Evolutionary conservation across 2,329 filamentous ascomycete genomes (phyloP).

Genomic region (Didymella pinodella): DNA sequence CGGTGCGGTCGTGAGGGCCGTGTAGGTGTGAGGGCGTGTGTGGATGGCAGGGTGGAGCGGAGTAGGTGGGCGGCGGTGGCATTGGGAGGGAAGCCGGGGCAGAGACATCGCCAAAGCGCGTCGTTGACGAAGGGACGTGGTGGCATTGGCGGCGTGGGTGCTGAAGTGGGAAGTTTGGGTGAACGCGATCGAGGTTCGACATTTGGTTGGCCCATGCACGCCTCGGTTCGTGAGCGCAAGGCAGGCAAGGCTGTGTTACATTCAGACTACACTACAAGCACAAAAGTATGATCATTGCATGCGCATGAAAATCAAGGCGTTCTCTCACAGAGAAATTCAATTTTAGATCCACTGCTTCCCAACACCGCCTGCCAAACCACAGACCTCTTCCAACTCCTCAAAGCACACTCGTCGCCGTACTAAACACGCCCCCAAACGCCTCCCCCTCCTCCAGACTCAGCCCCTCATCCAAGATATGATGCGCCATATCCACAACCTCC

Average conservation of each 20-base stretch:
- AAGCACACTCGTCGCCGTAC: constrained; percentile 5
- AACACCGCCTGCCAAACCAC: neutral
- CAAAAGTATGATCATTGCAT: too few relatives aligned
- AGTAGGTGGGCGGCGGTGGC: neutral
- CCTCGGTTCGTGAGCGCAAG: neutral
- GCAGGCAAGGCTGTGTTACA: neutral
- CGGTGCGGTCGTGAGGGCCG: neutral
- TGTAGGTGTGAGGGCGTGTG: constrained; percentile 2
- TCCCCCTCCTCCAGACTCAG: constrained; percentile 82
- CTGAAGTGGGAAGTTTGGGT: neutral
- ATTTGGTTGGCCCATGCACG: neutral
- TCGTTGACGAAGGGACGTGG: constrained; percentile 46
- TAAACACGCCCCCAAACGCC: constrained; percentile 60
- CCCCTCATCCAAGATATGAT: constrained; percentile 79
- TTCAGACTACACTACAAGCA: too few relatives aligned
- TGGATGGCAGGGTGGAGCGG: constrained; percentile 4
- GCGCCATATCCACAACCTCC: constrained; percentile 81
- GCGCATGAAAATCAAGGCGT: too few relatives aligned
- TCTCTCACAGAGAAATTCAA: neutral
- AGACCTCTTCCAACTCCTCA: neutral
- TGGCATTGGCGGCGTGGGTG: constrained; percentile 33
- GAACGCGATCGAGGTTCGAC: neutral
- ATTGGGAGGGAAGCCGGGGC: constrained; percentile 36
- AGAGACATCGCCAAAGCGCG: constrained; percentile 48
- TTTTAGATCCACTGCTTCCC: neutral